Evolutionary conservation across 768 basidiomycete species (phyloP), one percentile per base, ranked within the genome.

Genomic region (Macrolepiota albuminosa): DNA sequence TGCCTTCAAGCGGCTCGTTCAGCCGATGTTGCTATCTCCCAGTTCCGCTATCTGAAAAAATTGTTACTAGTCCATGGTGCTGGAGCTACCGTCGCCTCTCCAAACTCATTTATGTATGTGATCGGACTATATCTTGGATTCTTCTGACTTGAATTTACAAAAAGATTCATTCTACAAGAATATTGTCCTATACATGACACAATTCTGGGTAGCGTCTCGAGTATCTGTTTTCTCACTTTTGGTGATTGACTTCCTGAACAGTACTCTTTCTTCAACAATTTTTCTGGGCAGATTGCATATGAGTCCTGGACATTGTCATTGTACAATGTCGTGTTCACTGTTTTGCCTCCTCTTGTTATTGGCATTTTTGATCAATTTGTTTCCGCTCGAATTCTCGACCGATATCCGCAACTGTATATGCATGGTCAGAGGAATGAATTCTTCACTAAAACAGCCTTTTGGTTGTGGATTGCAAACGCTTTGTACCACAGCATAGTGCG

Each of bases 221-320:
- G 56, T 16, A 60, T 37, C 13, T 45, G 54, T 49, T 26, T 18
- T 43, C 13, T 56, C 21, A 24, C 34, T 18, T 33, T 26, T 43
- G 11, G 11, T 54, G 26, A 18, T 7, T 43, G n/a, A 58, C 34
- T 48, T 57, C 11, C 54, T 53, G n/a, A 50, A 54, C 53, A 98
- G 96, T 99, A 86, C 73, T 97, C 97, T 10, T 96, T 98, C 80
- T 93, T 95, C 84, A 99, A 98, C 81, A 97, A 96, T 68, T 98
- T 97, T 77, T 99, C 97, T 0, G 97, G 97, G 21, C 97, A 98
- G 72, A 95, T 98, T 62, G 91, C 94, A 54, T 95, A 95, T 70
- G 97, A 99, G 75, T 97, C 95, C 24, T 99, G 97, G 97, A 96
- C 97, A 8, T 83, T 98, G 68, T 95, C 97, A 0, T 81, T 95